Evolutionary conservation across 1,284 basidiomycete species (phyloP), one percentile per base, ranked within the genome.

Genomic region (Naganishia sp.): DNA sequence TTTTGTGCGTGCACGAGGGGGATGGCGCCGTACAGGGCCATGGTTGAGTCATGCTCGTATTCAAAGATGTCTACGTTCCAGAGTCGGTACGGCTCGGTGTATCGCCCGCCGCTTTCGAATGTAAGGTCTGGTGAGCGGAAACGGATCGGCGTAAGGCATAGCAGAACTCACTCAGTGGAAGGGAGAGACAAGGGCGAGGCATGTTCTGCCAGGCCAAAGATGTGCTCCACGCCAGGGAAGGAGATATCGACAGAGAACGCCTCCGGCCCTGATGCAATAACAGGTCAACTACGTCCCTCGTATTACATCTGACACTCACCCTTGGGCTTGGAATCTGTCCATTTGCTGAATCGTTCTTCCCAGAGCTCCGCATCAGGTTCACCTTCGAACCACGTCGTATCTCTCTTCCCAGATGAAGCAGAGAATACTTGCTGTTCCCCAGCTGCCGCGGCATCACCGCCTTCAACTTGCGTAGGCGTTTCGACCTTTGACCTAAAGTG

Each of bases 61-160:
- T 99, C 95, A 76, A 99, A 99, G 43, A 98, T 94, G 77, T 99
- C 96, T 61, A 90, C 84, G 77, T 99, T 99, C 83, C 89, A 96
- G 16, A 99, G 86, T 33, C 96, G 87, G 81, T 96, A 99, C 0
- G 96, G 96, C 49, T 99, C 95, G 15, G 84, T 84, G 81, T 89
- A 96, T 70, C 85, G 83, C 7, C 87, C 83, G 56, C 82, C 81
- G 69, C 77, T 69, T 56, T 53, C 31, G 3, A 75, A 73, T 25
- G 68, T 55, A 16, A 2, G 4, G 36, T 2, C 2, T 39, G 50
- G 54, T 49, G 5, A 49, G 48, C 48, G 61, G 9, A 33, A 16
- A 33, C 4, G 18, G 28, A 39, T 33, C 36, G 7, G 50, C 25
- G 44, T 52, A 10, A 11, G 2, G 25, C 15, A 15, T 46, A 42